Evolutionary conservation across 441 rosid species (phyloP).

Genomic region (Viola pubescens): DNA sequence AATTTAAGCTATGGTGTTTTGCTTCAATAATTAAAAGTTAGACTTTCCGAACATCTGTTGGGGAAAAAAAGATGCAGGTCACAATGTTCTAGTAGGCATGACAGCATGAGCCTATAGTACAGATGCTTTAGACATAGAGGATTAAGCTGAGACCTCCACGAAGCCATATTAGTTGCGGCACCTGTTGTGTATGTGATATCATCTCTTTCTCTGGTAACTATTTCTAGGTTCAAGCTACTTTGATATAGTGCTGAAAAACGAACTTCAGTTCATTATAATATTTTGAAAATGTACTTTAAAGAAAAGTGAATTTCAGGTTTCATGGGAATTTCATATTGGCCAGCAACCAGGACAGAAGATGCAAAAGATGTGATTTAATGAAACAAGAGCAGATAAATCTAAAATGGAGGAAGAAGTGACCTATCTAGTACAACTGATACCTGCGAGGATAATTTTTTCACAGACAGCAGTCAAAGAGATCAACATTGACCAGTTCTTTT

Average conservation of each 20-base stretch:
- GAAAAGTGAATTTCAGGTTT: neutral
- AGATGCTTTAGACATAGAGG: neutral
- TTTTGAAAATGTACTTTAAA: neutral
- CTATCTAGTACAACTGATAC: too few relatives aligned
- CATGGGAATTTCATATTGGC: neutral
- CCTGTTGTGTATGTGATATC: neutral
- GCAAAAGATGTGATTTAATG: neutral
- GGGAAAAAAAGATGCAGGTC: neutral
- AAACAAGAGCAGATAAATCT: too few relatives aligned
- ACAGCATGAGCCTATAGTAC: neutral
- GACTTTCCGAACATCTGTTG: neutral
- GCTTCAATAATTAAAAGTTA: neutral
- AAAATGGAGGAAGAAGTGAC: too few relatives aligned
- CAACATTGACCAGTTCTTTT: too few relatives aligned
- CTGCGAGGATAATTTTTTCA: neutral
- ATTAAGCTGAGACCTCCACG: constrained; percentile 1
- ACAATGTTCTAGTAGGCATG: neutral
- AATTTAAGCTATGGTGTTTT: too few relatives aligned
- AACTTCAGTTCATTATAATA: too few relatives aligned
- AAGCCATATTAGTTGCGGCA: neutral
- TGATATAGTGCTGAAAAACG: neutral
- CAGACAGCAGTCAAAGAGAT: neutral
- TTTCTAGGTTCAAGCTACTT: neutral
- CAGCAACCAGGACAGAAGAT: neutral
- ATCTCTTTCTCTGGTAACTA: neutral